Evolutionary conservation across 768 basidiomycete species (phyloP).

Genomic region (Serpula lacrymans): DNA sequence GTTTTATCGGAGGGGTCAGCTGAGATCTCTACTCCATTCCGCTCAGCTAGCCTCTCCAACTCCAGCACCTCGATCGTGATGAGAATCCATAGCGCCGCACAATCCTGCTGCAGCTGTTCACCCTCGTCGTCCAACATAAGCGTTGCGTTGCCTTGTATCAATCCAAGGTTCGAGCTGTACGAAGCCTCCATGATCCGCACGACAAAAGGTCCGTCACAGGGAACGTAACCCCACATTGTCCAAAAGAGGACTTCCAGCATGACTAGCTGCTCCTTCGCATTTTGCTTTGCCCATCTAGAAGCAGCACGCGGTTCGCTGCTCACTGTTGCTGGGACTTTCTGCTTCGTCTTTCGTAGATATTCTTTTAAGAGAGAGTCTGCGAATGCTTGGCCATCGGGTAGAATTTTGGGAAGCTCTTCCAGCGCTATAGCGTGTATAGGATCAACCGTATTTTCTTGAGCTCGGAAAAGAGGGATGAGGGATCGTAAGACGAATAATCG

Average conservation of each 20-base stretch:
- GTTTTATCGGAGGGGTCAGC: conserved; percentile 44
- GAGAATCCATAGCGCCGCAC: conserved; percentile 73
- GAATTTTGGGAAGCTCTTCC: conserved; percentile 53
- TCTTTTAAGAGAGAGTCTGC: conserved; percentile 56
- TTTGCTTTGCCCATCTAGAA: conserved; percentile 72
- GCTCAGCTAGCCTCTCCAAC: conserved; percentile 64
- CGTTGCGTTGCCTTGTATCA: conserved; percentile 56
- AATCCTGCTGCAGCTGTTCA: conserved; percentile 59
- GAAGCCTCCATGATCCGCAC: conserved; percentile 61
- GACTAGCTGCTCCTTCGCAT: conserved; percentile 71
- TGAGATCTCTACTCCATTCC: conserved; percentile 47
- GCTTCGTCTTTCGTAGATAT: conserved; percentile 53
- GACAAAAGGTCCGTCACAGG: conserved; percentile 63
- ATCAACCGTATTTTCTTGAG: conserved; percentile 55
- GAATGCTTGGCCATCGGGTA: conserved; percentile 65
- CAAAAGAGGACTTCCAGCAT: conserved; percentile 87
- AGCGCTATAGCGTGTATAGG: conserved; percentile 51
- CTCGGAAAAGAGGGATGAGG: conserved; percentile 73
- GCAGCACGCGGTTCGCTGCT: conserved; percentile 54
- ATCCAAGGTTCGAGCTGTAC: conserved; percentile 62
- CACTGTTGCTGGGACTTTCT: conserved; percentile 42
- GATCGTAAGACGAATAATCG: conserved; percentile 65
- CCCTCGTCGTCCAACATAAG: conserved; percentile 77
- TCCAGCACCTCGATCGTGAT: conserved; percentile 78
- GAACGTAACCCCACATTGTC: conserved; percentile 75